A percentile compares a stretch with the other conserved stretches of the same genome.
These are phyloP conservation scores for Zancudomyces culisetae DNA, from an alignment of 371 early-diverging fungal genomes.

Conservation along the genomic window DNA sequence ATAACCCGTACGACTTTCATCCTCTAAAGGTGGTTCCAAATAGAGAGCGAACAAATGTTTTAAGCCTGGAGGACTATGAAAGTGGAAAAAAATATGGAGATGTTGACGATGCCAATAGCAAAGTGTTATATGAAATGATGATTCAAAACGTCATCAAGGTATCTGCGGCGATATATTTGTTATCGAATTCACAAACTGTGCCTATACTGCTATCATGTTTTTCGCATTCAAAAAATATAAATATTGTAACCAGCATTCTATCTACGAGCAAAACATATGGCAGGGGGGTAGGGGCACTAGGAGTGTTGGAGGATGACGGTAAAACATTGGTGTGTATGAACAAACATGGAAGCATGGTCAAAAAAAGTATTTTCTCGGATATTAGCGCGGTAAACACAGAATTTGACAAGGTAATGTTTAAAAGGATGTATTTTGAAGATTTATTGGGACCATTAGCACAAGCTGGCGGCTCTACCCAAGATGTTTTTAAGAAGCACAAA, in stretches of 20 bases:
- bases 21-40: background rate
- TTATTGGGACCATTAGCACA: conserved; percentile 1
- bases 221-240: background rate
- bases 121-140: background rate
- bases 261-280: background rate
- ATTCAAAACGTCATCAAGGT: background rate
- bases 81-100: background rate
- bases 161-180: background rate
- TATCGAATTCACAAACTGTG: no score
- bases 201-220: background rate
- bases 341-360: background rate
- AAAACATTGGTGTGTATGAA: background rate
- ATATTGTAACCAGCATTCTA: background rate
- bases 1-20: background rate
- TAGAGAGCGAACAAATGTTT: no score
- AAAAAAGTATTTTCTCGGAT: background rate
- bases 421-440: conserved; percentile 1
- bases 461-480: background rate
- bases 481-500: no score
- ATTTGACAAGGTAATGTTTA: background rate
- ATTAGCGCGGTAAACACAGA: background rate
- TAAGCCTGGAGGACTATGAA: background rate
- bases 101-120: background rate
- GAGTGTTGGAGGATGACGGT: background rate
- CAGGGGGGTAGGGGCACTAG: background rate